phyloP scores from a whole-genome alignment of 257 asterid species.

The Capsicum rhomboideum region DNA sequence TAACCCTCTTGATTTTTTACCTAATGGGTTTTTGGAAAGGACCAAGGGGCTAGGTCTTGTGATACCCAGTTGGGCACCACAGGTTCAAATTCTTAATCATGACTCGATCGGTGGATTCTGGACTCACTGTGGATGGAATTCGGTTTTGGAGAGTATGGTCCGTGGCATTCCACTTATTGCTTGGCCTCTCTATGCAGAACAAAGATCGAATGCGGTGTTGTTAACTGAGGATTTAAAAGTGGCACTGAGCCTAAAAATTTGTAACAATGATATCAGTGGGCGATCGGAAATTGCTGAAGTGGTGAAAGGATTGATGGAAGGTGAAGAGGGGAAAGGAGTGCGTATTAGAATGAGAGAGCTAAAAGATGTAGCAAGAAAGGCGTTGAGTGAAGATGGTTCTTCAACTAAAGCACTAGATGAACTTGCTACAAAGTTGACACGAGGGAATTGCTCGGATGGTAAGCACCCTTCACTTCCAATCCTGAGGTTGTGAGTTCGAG shows the following conservation, averaged over 20 bases:
- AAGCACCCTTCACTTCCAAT: no score
- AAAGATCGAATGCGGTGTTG: background rate
- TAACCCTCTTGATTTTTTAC: slow-evolving; percentile 9
- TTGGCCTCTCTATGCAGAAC: slow-evolving; percentile 26
- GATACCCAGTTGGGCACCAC: slow-evolving; percentile 23
- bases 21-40: slow-evolving; percentile 16
- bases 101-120: slow-evolving; percentile 10
- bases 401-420: slow-evolving; percentile 16
- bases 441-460: no score
- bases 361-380: slow-evolving; percentile 2
- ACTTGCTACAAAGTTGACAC: no score
- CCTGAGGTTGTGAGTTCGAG: no score
- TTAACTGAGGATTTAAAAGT: background rate
- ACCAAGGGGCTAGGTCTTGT: slow-evolving; percentile 9
- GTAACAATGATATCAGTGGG: background rate
- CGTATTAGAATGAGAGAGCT: background rate
- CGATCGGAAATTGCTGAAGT: slow-evolving; percentile 1
- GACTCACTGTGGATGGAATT: slow-evolving; percentile 29
- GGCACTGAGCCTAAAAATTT: background rate
- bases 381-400: slow-evolving; percentile 2
- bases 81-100: slow-evolving; percentile 15
- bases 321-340: slow-evolving; percentile 9
- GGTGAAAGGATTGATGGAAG: slow-evolving; percentile 19
- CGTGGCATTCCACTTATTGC: slow-evolving; percentile 15
- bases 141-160: slow-evolving; percentile 1